Evolutionary conservation across 305 asterid genomes (phyloP), one percentile per base, ranked within the genome.

Genomic region (Solanum aculeatissimum): DNA sequence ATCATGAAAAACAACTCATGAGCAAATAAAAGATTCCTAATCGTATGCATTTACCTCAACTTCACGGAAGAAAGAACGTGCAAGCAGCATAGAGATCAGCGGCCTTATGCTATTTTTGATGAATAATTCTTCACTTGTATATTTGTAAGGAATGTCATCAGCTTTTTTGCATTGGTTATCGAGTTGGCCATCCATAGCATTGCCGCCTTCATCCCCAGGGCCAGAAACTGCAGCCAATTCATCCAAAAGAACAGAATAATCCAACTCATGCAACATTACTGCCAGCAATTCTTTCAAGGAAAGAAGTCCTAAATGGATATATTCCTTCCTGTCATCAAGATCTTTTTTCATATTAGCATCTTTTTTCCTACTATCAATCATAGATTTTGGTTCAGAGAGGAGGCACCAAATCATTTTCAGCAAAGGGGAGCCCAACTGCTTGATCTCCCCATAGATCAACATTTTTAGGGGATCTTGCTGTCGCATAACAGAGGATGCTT

Each of bases 241-340:
- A 83, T 90, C 93, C 58, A 95, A 90, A 86, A 94, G 83, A 78
- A 85, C 85, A 53, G 53, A 89, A 86, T 89, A 89, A 86, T 88
- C 92, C 14, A 92, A 53, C 87, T 88, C 83, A 86, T 72, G 70
- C 90, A 89, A 86, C 88, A 90, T 90, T 71, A 90, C 79, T 86
- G 90, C 94, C 53, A 91, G 88, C 88, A 93, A 85, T 84, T 89
- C 91, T 86, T 93, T 92, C 92, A 95, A 89, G 91, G 95, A 93
- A 84, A 88, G 90, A 87, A 93, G 86, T 84, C 91, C 93, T 77
- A 87, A 86, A 86, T 91, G 90, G 68, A 93, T 89, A 66, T 88
- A 86, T 68, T 93, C 97, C 91, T 91, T 93, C 82, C 87, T 87
- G 80, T 87, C 90, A 81, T 93, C 97, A 83, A 81, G 84, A 85